These are phyloP conservation scores for Cryphonectria carpinicola DNA, from an alignment of 2,329 filamentous ascomycete species.

Conservation along the genomic window DNA sequence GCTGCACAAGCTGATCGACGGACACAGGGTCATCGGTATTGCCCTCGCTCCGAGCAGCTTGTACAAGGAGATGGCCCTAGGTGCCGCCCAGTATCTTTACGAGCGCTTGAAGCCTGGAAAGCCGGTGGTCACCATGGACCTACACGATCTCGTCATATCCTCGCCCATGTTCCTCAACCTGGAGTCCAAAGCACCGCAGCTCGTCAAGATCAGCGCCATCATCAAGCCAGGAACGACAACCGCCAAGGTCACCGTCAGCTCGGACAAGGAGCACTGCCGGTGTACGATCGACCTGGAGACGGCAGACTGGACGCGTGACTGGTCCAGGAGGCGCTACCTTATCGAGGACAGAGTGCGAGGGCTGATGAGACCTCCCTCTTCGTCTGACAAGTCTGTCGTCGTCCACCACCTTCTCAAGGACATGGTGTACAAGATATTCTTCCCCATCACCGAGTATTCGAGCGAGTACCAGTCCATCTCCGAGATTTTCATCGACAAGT, in stretches of 20 bases:
- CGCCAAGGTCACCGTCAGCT: background rate
- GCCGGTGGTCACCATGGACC: background rate
- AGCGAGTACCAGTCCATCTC: slow-evolving; percentile 29
- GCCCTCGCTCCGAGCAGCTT: slow-evolving; percentile 54
- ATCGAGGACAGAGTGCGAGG: slow-evolving; percentile 49
- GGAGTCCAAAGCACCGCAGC: background rate
- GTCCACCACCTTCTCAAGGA: slow-evolving; percentile 61
- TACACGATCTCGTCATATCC: background rate
- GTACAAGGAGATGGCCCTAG: slow-evolving; percentile 63
- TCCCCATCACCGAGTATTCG: slow-evolving; percentile 22
- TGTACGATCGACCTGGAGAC: slow-evolving; percentile 56
- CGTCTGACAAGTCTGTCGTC: slow-evolving; percentile 33
- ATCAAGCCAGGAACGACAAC: background rate
- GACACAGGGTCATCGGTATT: slow-evolving; percentile 61
- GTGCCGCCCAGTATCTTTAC: slow-evolving; percentile 51
- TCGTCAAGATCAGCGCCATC: background rate
- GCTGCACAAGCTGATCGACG: slow-evolving; percentile 56
- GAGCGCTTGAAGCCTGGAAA: background rate
- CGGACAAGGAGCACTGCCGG: background rate
- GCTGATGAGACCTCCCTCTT: slow-evolving; percentile 40
- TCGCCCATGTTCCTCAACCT: background rate
- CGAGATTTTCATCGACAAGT: slow-evolving; percentile 31
- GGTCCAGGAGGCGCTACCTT: slow-evolving; percentile 45
- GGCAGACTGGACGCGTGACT: slow-evolving; percentile 50
- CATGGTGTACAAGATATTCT: slow-evolving; percentile 30